Evolutionary conservation across 306 rosid species (phyloP).

Genomic region (Cicer bijugum): DNA sequence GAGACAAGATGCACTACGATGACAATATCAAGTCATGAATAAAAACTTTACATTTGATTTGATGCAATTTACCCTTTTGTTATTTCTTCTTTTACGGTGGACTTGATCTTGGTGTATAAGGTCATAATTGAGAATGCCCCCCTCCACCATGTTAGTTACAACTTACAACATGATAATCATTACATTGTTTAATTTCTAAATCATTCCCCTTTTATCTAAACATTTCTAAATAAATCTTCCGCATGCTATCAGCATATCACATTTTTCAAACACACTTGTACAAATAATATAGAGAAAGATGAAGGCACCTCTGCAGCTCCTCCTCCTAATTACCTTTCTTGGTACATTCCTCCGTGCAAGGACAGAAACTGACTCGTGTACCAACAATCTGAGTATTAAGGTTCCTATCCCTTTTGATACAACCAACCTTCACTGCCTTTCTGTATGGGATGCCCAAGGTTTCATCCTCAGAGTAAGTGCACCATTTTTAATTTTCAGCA

Average conservation of each 20-base stretch:
- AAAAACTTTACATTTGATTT: neutral
- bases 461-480: conserved; percentile 75
- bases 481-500: conserved; percentile 14
- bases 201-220: conserved; percentile 7
- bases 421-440: conserved; percentile 59
- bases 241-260: neutral
- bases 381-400: conserved; percentile 51
- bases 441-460: conserved; percentile 71
- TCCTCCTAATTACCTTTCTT: conserved; percentile 37
- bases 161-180: conserved; percentile 47
- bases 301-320: conserved; percentile 43
- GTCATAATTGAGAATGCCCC: conserved; percentile 49
- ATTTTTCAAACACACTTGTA: conserved; percentile 30
- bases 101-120: conserved; percentile 11
- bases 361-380: conserved; percentile 67
- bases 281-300: conserved; percentile 39
- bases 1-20: neutral
- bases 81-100: neutral
- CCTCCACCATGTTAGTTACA: conserved; percentile 50
- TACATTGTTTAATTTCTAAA: conserved; percentile 38
- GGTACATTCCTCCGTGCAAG: conserved; percentile 39
- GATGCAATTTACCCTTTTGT: neutral
- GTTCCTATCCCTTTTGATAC: conserved; percentile 58
- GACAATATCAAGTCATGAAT: neutral
- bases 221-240: conserved; percentile 22